Percentiles rank a stretch among this genome's conserved stretches.
Evolutionary conservation across 2,329 filamentous ascomycete genomes (phyloP).

Genomic region (Fusarium brachygibbosum): DNA sequence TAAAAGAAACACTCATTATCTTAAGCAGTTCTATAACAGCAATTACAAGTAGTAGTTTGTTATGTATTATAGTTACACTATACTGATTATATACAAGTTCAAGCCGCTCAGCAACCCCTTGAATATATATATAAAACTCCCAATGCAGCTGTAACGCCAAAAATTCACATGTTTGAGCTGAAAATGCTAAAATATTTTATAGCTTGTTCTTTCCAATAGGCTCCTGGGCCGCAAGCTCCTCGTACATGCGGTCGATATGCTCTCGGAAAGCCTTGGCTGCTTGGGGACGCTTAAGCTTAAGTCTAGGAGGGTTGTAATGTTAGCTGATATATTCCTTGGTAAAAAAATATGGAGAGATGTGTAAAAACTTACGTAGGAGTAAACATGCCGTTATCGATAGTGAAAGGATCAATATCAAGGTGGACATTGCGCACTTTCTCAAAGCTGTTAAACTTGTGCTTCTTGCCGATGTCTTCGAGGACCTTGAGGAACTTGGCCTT

Average conservation of each 20-base stretch:
- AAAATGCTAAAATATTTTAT: conserved; percentile 35
- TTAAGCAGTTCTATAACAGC: not conserved
- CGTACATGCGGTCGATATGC: conserved; percentile 70
- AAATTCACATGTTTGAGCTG: conserved; percentile 2
- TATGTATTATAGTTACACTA: conserved; percentile 8
- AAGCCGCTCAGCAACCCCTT: conserved; percentile 21
- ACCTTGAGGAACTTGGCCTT: conserved; percentile 81
- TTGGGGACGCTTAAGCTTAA: conserved; percentile 73
- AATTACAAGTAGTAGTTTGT: not conserved
- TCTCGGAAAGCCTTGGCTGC: conserved; percentile 65
- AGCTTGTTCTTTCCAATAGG: conserved; percentile 41
- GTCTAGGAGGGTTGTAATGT: conserved; percentile 53
- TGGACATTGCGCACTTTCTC: conserved; percentile 83
- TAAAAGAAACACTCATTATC: not conserved
- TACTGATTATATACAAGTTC: conserved; percentile 31
- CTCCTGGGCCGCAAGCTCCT: conserved; percentile 57
- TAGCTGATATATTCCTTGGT: conserved; percentile 7
- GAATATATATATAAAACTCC: conserved; percentile 12
- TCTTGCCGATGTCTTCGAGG: conserved; percentile 81
- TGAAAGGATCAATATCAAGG: conserved; percentile 89
- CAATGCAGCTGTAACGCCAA: conserved; percentile 22
- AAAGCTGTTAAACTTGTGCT: conserved; percentile 91
- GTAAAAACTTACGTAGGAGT: conserved; percentile 82
- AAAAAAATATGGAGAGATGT: not conserved
- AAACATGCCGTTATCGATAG: conserved; percentile 89